Evolutionary conservation across 2,329 filamentous ascomycete species (phyloP).

Genomic region (Moelleriella libera): DNA sequence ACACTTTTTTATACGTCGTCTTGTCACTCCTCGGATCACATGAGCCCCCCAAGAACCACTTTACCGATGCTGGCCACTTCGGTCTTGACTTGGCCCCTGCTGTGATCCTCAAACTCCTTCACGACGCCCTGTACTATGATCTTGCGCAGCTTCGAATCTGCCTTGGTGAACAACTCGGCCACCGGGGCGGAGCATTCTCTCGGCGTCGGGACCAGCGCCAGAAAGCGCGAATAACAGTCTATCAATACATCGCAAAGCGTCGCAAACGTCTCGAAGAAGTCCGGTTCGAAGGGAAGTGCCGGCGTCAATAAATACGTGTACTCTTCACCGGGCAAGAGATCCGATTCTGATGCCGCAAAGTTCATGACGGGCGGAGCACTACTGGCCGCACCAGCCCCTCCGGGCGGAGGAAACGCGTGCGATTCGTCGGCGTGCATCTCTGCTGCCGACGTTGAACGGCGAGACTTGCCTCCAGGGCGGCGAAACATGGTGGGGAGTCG

Average conservation of each 20-base stretch:
- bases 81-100: constrained; percentile 57
- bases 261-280: constrained; percentile 93
- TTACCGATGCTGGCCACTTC: constrained; percentile 80
- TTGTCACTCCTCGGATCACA: constrained; percentile 28
- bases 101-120: constrained; percentile 85
- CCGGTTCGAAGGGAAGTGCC: constrained; percentile 83
- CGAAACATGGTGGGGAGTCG: constrained; percentile 77
- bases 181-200: constrained; percentile 56
- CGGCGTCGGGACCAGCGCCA: constrained; percentile 61
- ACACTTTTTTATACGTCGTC: too few relatives aligned
- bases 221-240: constrained; percentile 73
- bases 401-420: constrained; percentile 11
- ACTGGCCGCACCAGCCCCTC: constrained; percentile 15
- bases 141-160: constrained; percentile 74
- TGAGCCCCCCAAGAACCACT: constrained; percentile 75
- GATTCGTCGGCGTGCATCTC: constrained; percentile 22
- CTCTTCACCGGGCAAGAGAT: constrained; percentile 68
- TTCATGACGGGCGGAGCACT: constrained; percentile 31
- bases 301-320: constrained; percentile 87
- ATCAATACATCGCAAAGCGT: constrained; percentile 92
- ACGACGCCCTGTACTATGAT: constrained; percentile 77
- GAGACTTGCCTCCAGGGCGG: constrained; percentile 43
- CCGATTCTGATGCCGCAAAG: constrained; percentile 45
- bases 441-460: constrained; percentile 36
- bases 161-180: constrained; percentile 80